Evolutionary conservation across 2,329 filamentous ascomycete genomes (phyloP).

Genomic region (Penicillium aurantiogriseum): DNA sequence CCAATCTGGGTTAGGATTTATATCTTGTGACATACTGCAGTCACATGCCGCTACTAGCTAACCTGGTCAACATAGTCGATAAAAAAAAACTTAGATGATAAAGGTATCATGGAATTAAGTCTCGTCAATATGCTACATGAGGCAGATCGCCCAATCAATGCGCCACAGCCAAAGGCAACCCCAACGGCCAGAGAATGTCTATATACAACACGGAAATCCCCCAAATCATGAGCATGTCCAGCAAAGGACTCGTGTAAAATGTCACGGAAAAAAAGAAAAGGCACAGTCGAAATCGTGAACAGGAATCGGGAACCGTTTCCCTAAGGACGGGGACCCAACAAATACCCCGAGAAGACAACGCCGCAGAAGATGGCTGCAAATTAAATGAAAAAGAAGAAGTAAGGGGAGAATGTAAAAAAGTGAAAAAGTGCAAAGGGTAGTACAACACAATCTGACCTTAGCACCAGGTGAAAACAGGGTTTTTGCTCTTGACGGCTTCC

Average conservation of each 20-base stretch:
- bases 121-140: slow-evolving; percentile 33
- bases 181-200: slow-evolving; percentile 30
- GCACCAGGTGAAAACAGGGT: slow-evolving; percentile 98
- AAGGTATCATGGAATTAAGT: slow-evolving; percentile 31
- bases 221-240: slow-evolving; percentile 26
- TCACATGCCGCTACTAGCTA: background rate
- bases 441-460: slow-evolving; percentile 43
- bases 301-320: background rate
- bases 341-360: slow-evolving; percentile 16
- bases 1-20: background rate
- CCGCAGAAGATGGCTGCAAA: slow-evolving; percentile 20
- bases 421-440: slow-evolving; percentile 3
- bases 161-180: slow-evolving; percentile 25
- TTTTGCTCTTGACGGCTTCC: slow-evolving; percentile 91
- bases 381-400: slow-evolving; percentile 19
- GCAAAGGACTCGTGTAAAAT: slow-evolving; percentile 17
- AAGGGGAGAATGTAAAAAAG: slow-evolving; percentile 17
- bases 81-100: background rate
- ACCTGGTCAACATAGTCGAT: background rate
- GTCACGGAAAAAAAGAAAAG: slow-evolving; percentile 27
- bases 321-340: background rate
- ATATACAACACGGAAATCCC: slow-evolving; percentile 34
- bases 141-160: slow-evolving; percentile 23
- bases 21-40: background rate
- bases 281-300: slow-evolving; percentile 1